phyloP scores from a whole-genome alignment of 2,329 filamentous ascomycete genomes.

The Fusarium sp. region DNA sequence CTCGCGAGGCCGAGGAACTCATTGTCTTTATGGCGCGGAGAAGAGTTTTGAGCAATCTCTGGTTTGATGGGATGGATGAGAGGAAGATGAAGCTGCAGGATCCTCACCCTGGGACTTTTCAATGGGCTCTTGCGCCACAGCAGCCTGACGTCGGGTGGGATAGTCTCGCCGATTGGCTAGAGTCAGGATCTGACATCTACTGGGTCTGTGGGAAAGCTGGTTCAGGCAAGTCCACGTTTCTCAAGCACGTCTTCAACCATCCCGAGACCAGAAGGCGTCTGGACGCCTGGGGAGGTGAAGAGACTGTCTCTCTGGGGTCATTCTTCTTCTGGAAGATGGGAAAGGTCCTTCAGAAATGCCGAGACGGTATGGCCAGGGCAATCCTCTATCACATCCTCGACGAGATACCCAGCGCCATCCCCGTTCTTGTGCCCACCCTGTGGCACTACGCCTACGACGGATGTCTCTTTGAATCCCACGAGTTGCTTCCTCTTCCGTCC shows the following conservation, averaged over 20 bases:
- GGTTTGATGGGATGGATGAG: not conserved
- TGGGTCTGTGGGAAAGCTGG: not conserved
- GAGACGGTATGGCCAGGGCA: not conserved
- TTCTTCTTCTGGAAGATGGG: not conserved
- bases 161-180: not conserved
- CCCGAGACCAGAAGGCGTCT: not conserved
- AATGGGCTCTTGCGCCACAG: not conserved
- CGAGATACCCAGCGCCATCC: not conserved
- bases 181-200: not conserved
- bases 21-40: not conserved
- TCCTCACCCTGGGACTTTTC: not conserved
- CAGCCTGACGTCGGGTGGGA: not conserved
- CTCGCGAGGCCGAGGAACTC: not conserved
- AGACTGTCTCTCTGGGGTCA: not conserved
- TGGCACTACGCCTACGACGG: not conserved
- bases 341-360: not conserved
- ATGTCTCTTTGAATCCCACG: not conserved
- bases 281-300: not conserved
- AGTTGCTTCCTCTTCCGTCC: not conserved
- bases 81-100: not conserved
- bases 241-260: not conserved
- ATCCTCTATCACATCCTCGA: not conserved
- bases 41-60: not conserved
- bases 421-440: not conserved
- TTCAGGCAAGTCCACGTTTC: not conserved